phyloP scores from a whole-genome alignment of 306 rosid species.

The Mimosa pudica region DNA sequence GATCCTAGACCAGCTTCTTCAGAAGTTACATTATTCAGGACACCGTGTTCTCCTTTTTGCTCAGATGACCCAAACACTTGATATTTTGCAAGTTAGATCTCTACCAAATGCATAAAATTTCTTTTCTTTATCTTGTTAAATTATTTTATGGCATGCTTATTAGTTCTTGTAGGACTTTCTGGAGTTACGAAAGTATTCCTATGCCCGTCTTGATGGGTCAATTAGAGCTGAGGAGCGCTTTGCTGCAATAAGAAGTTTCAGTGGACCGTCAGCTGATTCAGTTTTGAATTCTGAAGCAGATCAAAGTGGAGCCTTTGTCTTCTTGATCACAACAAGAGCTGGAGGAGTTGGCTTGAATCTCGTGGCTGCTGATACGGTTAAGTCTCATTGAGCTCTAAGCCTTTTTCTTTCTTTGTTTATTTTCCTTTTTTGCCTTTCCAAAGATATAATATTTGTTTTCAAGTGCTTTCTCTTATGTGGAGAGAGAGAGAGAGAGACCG shows the following conservation, averaged over 20 bases:
- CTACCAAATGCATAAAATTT: conserved; percentile 22
- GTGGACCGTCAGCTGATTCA: conserved; percentile 53
- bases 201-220: conserved; percentile 98
- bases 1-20: conserved; percentile 87
- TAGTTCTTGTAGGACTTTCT: conserved; percentile 66
- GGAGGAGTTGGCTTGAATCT: conserved; percentile 99
- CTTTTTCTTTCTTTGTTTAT: background rate
- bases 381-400: conserved; percentile 44
- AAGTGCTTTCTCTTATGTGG: conserved; percentile 4
- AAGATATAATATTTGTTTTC: conserved; percentile 7
- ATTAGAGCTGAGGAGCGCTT: conserved; percentile 98
- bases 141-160: conserved; percentile 27
- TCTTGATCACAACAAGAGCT: conserved; percentile 93
- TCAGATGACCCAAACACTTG: conserved; percentile 97
- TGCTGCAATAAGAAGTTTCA: conserved; percentile 96
- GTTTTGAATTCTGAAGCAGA: conserved; percentile 54
- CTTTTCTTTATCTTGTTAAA: conserved; percentile 26
- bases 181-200: conserved; percentile 81
- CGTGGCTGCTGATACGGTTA: conserved; percentile 92
- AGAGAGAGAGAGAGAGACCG: no score
- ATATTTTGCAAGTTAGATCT: conserved; percentile 74
- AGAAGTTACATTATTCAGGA: conserved; percentile 68
- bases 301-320: conserved; percentile 72
- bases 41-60: conserved; percentile 93
- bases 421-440: background rate